Evolutionary conservation across 495 filamentous ascomycete genomes (phyloP), one percentile per base, ranked within the genome.

Genomic region (Penicillium salamii): DNA sequence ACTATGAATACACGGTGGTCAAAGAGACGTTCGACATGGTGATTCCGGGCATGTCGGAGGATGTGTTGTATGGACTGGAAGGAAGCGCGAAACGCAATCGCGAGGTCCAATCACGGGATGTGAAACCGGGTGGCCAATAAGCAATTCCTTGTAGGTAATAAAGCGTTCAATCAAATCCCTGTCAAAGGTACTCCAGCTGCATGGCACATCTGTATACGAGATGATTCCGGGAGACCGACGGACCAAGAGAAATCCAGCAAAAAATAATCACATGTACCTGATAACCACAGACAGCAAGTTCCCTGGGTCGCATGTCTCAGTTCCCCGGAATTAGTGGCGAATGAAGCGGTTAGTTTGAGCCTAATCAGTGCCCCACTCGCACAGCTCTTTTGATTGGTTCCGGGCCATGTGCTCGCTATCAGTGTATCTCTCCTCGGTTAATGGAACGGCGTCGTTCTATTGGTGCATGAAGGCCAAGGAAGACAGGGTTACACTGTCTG

Each of bases 1-100:
- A 83, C 49, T 75, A 75, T 56, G 66, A 83, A 62, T 83, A 83
- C 59, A 64, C 72, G 5, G 75, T 74, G 26, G 58, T 80, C 9
- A 53, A 59, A 33, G 68, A 80, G 49, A 75, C 72, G 11, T 79
- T 80, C 58, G 74, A 79, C 14, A 80, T 81, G 78, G 57, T 71
- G 0, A 71, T 75, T 32, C 72, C 70, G 15, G 59, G 62, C 7
- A 65, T 65, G 61, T 64, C 62, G 9, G 59, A 62, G 31, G 62
- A 71, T 54, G 58, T 62, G 2, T 48, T 66, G 20, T 63, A 63
- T 45, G 65, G 69, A 31, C 35, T 67, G 41, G 69, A 62, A 36
- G 62, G 56, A 6, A 66, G 29, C 45, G 41, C 52, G 14, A 50
- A 45, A 36, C 21, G 32, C 5, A 59, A 65, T 42, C 39, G 38